phyloP scores from a whole-genome alignment of 176 grass and related monocot genomes.

The Sorghum bicolor region DNA sequence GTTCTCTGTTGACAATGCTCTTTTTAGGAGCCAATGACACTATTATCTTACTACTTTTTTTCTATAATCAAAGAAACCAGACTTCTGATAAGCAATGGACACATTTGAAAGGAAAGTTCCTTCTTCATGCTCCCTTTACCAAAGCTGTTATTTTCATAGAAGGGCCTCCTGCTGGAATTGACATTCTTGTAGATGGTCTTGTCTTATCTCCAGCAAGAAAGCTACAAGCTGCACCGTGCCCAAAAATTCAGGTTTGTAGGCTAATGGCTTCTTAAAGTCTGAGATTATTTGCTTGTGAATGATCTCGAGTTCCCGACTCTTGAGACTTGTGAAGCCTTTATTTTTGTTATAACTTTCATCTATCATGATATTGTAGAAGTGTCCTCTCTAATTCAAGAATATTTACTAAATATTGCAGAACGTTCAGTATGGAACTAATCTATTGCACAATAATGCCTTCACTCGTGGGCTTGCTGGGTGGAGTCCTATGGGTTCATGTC shows the following conservation, averaged over 20 bases:
- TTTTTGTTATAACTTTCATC: conserved; percentile 12
- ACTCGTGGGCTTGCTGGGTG: conserved; percentile 62
- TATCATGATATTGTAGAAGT: not conserved
- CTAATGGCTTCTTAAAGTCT: conserved; percentile 5
- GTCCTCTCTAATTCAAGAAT: conserved; percentile 6
- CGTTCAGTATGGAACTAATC: conserved; percentile 49
- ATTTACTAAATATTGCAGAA: conserved; percentile 59
- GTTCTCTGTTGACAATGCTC: not conserved
- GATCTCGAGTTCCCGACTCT: not conserved
- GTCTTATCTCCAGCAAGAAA: conserved; percentile 55
- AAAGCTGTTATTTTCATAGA: conserved; percentile 84
- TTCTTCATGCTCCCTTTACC: conserved; percentile 71
- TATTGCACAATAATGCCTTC: conserved; percentile 66
- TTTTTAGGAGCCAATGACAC: conserved; percentile 1
- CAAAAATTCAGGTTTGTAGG: conserved; percentile 59
- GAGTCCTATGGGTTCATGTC: conserved; percentile 87
- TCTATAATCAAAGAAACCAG: conserved; percentile 51
- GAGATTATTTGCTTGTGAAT: not conserved
- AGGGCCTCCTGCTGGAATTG: conserved; percentile 83
- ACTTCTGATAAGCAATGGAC: conserved; percentile 87
- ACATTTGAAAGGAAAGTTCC: conserved; percentile 79
- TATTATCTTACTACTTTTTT: not conserved
- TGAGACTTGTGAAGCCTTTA: not conserved
- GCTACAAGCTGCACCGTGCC: conserved; percentile 50
- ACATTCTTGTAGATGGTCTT: conserved; percentile 87